Percentiles rank a stretch among this genome's conserved stretches.
Conservation (phyloP, 192 early-diverging fungal species). For the Coemansia sp. region DNA sequence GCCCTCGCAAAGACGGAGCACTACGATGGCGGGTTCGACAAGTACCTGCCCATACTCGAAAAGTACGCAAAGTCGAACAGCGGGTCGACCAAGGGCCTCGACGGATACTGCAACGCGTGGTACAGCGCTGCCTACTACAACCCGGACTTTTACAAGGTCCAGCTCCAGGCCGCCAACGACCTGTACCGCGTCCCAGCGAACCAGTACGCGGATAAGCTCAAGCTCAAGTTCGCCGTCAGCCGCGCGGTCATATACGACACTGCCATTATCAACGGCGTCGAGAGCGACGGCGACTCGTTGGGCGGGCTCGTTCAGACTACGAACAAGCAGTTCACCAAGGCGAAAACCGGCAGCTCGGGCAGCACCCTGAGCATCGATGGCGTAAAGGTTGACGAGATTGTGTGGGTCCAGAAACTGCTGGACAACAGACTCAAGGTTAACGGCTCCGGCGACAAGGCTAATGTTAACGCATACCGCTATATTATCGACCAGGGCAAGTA, state of each 20-base stretch:
- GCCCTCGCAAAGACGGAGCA: too few relatives aligned
- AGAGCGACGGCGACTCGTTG: neutral
- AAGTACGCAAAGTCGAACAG: neutral
- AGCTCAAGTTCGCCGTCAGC: neutral
- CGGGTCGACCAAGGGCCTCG: conserved; percentile 1
- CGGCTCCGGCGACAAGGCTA: neutral
- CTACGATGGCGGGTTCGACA: conserved; percentile 2
- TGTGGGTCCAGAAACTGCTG: conserved; percentile 34
- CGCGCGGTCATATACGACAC: neutral
- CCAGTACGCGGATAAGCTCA: neutral
- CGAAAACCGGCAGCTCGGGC: neutral
- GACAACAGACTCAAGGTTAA: neutral
- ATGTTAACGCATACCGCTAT: neutral
- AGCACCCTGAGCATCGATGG: conserved; percentile 10
- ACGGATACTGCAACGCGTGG: conserved; percentile 6
- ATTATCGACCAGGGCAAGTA: too few relatives aligned
- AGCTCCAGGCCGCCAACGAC: neutral
- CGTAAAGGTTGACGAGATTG: conserved; percentile 15
- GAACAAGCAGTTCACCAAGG: neutral
- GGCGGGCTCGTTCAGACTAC: neutral
- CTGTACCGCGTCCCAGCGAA: neutral
- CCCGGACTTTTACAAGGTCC: neutral
- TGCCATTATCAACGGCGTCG: neutral
- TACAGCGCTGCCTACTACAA: neutral
- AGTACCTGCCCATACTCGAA: neutral